These are phyloP conservation scores for Mycena vitilis DNA, from an alignment of 768 basidiomycete species.

Conservation along the genomic window DNA sequence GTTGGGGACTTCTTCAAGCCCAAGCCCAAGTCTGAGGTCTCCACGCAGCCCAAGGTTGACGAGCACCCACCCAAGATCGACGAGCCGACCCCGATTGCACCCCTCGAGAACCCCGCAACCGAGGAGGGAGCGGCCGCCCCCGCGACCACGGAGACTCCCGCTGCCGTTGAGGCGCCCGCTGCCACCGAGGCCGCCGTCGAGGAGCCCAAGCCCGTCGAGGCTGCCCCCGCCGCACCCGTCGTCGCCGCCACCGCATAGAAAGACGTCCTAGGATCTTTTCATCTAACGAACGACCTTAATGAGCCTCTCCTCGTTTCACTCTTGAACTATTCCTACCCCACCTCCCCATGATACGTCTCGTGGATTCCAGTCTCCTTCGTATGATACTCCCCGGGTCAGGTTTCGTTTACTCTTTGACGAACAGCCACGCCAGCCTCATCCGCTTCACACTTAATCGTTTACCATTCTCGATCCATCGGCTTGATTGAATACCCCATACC, in stretches of 20 bases:
- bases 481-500: slow-evolving; percentile 69
- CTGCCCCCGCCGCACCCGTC: slow-evolving; percentile 59
- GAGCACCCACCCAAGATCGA: slow-evolving; percentile 92
- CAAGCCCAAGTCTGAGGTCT: slow-evolving; percentile 73
- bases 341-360: slow-evolving; percentile 52
- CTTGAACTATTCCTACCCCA: slow-evolving; percentile 50
- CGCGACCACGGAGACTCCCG: background rate
- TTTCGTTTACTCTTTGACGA: slow-evolving; percentile 67
- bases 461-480: slow-evolving; percentile 72
- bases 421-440: slow-evolving; percentile 73
- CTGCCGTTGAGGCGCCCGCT: slow-evolving; percentile 31
- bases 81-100: slow-evolving; percentile 83
- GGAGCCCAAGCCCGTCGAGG: slow-evolving; percentile 53
- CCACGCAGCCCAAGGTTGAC: slow-evolving; percentile 83
- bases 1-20: slow-evolving; percentile 87
- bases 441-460: slow-evolving; percentile 61
- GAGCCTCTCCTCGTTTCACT: slow-evolving; percentile 48
- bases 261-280: slow-evolving; percentile 47
- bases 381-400: slow-evolving; percentile 71
- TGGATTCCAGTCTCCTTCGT: slow-evolving; percentile 49
- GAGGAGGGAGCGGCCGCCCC: slow-evolving; percentile 46
- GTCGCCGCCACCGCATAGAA: slow-evolving; percentile 89
- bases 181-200: slow-evolving; percentile 38
- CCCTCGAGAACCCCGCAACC: slow-evolving; percentile 81
- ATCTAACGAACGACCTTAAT: slow-evolving; percentile 61